Evolutionary conservation across 768 basidiomycete genomes (phyloP), one percentile per base, ranked within the genome.

Genomic region (Zangia roseola): DNA sequence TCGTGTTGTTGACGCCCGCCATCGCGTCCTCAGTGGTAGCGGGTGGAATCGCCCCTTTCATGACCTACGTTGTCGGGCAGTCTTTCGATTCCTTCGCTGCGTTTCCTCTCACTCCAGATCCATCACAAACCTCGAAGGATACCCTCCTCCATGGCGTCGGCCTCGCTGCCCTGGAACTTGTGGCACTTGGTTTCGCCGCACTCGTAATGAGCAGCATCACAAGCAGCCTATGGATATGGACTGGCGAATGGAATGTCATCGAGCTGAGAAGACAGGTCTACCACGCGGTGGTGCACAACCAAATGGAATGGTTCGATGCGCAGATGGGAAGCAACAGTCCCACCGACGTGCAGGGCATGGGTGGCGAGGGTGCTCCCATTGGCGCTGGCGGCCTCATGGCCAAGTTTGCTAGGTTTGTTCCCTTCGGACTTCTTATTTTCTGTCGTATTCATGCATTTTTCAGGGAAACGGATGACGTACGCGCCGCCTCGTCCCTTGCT

Each of bases 391-490:
- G 93, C 19, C 74, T 97, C 37, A 94, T 95, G 93, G 86, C 91
- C 45, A 90, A 92, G 62, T 97, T 97, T 65, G 80, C 88, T 28
- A 83, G 83, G 92, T 91, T 48, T 36, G 65, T 39, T 19, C 2
- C 25, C 31, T 17, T 28, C 19, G 34, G 36, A 30, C 34, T 17
- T 13, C 13, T 0, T 6, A 4, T 25, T 17, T 3, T 6, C 5
- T 10, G 28, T 42, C 41, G 24, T 54, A 37, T 39, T 56, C 10
- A 64, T 23, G 30, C 50, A 40, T 48, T 28, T 5, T 2, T 37
- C 60, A 98, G 94, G 55, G 95, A 97, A 69, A 97, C 94, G 7
- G 93, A 97, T 68, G 91, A 97, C 54, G 88, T 97, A 37, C 84
- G 95, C 35, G 75, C 83, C 51, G 94, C 91, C 1, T 82, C 86